Percentiles rank a stretch among this genome's conserved stretches.
Evolutionary conservation across 192 early-diverging fungal species (phyloP).

Genomic region (Backusella parvicylindrica): DNA sequence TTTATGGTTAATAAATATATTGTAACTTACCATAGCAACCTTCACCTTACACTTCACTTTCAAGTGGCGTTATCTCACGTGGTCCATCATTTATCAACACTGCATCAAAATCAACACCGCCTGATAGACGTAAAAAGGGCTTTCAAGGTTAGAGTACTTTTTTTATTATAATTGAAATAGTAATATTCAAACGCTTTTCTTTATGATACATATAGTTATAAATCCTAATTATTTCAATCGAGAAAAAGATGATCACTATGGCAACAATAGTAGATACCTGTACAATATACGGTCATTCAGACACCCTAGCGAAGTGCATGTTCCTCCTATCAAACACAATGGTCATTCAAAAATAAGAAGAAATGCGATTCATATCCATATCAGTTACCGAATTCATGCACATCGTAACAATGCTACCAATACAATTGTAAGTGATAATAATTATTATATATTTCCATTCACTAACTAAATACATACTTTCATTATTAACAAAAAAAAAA

Average conservation of each 20-base stretch:
- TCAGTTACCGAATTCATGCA: constrained; percentile 11
- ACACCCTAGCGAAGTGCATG: neutral
- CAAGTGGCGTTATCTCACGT: constrained; percentile 4
- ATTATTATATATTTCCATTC: too few species aligned
- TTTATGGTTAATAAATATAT: neutral
- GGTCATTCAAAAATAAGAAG: neutral
- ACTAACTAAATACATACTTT: too few species aligned
- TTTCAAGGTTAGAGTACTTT: neutral
- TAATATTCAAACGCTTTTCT: neutral
- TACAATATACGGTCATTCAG: constrained; percentile 1
- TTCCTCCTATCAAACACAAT: neutral
- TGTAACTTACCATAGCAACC: neutral
- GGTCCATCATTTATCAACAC: neutral
- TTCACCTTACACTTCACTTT: neutral
- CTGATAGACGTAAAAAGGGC: neutral
- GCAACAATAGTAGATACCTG: neutral
- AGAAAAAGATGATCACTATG: neutral
- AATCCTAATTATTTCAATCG: neutral
- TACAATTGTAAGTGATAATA: neutral
- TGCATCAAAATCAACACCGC: neutral
- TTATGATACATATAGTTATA: neutral
- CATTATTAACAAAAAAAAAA: neutral
- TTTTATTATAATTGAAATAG: neutral
- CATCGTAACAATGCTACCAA: neutral
- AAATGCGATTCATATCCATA: constrained; percentile 9